Evolutionary conservation across 352 stramenopile species (phyloP), one percentile per base, ranked within the genome.

Genomic region (Globisporangium cylindrosporum): DNA sequence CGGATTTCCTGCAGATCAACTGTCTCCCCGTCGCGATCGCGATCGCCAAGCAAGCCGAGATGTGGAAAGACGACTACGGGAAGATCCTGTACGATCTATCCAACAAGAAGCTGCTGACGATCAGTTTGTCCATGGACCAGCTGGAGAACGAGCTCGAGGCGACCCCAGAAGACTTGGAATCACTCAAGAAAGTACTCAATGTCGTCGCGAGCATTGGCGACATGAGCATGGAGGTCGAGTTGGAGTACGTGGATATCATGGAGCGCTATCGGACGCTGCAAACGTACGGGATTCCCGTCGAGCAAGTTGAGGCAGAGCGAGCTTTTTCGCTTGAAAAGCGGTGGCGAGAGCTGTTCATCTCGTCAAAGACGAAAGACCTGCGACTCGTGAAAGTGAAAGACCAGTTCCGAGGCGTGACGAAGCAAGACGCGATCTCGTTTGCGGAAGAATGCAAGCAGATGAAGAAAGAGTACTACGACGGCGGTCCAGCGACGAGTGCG

Each of bases 1-100:
- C 97, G 0, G 93, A 98, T 62, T 99, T 99, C 58, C 71, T 99
- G 14, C 91, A 96, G 69, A 95, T 99, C 62, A 97, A 99, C 71
- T 98, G 88, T 69, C 69, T 95, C 4, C 79, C 87, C 0, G 91
- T 99, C 1, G 91, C 93, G 0, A 67, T 97, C 0, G 86, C 90
- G 14, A 97, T 98, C 51, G 84, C 92, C 4, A 95, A 93, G 64
- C 91, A 98, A 67, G 92, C 95, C 2, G 88, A 97, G 59, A 88
- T 97, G 79, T 98, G 94, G 95, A 97, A 97, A 67, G 82, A 93
- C 46, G 92, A 98, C 72, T 98, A 98, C 49, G 96, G 93, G 3
- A 89, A 93, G 34, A 92, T 98, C 15, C 64, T 99, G 14, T 85
- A 92, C 25, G 87, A 97, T 22, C 80, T 95, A 2, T 97, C 95